phyloP scores from a whole-genome alignment of 2,329 filamentous ascomycete species.

The Fusarium brevicatenulatum region DNA sequence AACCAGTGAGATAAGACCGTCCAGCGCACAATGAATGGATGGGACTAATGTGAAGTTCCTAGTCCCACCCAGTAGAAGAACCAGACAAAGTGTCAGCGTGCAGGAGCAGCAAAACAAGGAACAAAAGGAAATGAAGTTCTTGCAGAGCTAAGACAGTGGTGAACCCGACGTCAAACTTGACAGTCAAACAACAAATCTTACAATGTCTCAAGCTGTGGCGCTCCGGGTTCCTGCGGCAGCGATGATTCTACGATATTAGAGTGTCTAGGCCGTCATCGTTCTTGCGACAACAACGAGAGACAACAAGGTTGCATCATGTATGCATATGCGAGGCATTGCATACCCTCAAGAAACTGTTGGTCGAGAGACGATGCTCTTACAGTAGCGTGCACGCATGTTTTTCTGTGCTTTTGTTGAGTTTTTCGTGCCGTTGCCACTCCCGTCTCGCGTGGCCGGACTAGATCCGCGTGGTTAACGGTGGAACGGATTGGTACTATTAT shows the following conservation, averaged over 20 bases:
- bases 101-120: background rate
- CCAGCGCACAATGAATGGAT: background rate
- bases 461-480: conserved; percentile 25
- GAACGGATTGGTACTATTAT: conserved; percentile 13
- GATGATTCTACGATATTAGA: conserved; percentile 17
- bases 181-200: background rate
- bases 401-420: conserved; percentile 16
- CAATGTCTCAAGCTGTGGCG: conserved; percentile 19
- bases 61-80: background rate
- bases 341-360: conserved; percentile 8
- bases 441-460: conserved; percentile 27
- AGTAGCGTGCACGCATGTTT: conserved; percentile 16
- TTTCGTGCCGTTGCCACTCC: conserved; percentile 13
- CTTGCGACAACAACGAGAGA: conserved; percentile 25
- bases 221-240: conserved; percentile 37
- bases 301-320: conserved; percentile 17
- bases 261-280: background rate
- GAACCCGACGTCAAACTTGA: background rate
- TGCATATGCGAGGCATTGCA: conserved; percentile 19
- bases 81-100: background rate
- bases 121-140: background rate
- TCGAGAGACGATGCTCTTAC: conserved; percentile 10
- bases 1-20: background rate
- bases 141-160: background rate
- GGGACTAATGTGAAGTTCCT: background rate